A percentile compares a stretch with the other conserved stretches of the same genome.
phyloP scores from a whole-genome alignment of 2,329 filamentous ascomycete genomes.

The Fusarium miscanthi region DNA sequence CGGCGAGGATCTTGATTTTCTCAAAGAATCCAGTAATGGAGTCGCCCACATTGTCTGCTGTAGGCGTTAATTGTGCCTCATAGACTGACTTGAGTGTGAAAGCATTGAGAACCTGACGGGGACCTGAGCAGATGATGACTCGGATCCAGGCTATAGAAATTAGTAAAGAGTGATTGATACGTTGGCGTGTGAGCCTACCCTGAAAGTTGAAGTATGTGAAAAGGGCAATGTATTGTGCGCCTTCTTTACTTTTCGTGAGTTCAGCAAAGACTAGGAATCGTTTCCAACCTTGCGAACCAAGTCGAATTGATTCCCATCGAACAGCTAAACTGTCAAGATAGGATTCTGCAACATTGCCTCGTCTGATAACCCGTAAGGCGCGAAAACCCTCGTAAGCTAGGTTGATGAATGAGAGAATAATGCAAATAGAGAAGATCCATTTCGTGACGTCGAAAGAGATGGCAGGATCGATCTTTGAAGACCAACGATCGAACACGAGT shows the following conservation, averaged over 20 bases:
- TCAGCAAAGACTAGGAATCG: slow-evolving; percentile 93
- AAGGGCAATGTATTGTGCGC: slow-evolving; percentile 87
- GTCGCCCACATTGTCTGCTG: slow-evolving; percentile 65
- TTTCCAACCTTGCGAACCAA: slow-evolving; percentile 81
- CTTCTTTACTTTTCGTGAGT: slow-evolving; percentile 90
- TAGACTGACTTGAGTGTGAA: slow-evolving; percentile 90
- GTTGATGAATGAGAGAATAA: slow-evolving; percentile 89
- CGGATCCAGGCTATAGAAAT: slow-evolving; percentile 78
- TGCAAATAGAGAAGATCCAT: slow-evolving; percentile 95
- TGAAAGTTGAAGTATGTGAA: slow-evolving; percentile 88
- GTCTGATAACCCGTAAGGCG: slow-evolving; percentile 82
- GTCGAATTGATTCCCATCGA: slow-evolving; percentile 83
- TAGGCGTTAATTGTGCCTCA: slow-evolving; percentile 74
- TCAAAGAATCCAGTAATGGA: slow-evolving; percentile 81
- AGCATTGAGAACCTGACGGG: slow-evolving; percentile 90
- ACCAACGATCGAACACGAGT: slow-evolving; percentile 89
- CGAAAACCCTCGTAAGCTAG: slow-evolving; percentile 82
- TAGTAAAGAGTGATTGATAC: slow-evolving; percentile 4
- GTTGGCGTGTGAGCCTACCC: slow-evolving; percentile 55
- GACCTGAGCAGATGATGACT: slow-evolving; percentile 89
- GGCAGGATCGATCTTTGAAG: slow-evolving; percentile 80
- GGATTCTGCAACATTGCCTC: slow-evolving; percentile 88
- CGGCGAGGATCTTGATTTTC: slow-evolving; percentile 80
- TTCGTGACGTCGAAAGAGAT: slow-evolving; percentile 84
- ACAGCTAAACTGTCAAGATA: slow-evolving; percentile 91